A percentile compares a stretch with the other conserved stretches of the same genome.
phyloP scores from a whole-genome alignment of 2,329 filamentous ascomycete species.

The Pezicula carpinea region DNA sequence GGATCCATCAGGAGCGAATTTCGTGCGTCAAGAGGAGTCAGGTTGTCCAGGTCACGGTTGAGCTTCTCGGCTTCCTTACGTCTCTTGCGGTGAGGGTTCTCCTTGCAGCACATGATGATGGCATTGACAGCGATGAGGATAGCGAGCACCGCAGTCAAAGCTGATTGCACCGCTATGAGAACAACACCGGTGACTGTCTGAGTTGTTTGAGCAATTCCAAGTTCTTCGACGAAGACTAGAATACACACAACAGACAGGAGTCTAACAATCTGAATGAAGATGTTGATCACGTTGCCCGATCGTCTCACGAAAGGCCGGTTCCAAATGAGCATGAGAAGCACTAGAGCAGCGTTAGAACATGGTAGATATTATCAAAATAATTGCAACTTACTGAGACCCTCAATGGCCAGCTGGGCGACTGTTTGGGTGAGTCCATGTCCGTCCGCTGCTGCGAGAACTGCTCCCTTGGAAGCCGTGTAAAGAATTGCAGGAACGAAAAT shows the following conservation, averaged over 20 bases:
- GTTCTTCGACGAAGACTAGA: conserved; percentile 87
- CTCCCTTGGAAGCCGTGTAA: conserved; percentile 88
- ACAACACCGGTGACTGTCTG: conserved; percentile 93
- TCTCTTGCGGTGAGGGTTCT: conserved; percentile 85
- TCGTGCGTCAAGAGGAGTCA: conserved; percentile 82
- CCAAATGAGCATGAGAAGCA: conserved; percentile 79
- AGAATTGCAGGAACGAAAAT: conserved; percentile 83
- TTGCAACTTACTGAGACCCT: conserved; percentile 47
- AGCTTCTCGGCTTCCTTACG: conserved; percentile 88
- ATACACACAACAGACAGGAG: conserved; percentile 86
- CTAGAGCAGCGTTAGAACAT: conserved; percentile 4
- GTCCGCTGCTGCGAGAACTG: conserved; percentile 77
- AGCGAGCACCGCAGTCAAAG: conserved; percentile 75
- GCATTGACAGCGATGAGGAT: conserved; percentile 88
- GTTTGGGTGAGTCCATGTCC: conserved; percentile 82
- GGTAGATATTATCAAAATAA: not conserved
- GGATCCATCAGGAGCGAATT: conserved; percentile 65
- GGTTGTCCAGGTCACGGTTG: conserved; percentile 70
- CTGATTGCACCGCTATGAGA: conserved; percentile 84
- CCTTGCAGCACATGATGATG: conserved; percentile 73
- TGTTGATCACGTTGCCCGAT: conserved; percentile 89
- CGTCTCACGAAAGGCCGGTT: conserved; percentile 80
- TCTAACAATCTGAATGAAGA: conserved; percentile 82
- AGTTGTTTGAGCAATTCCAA: conserved; percentile 84
- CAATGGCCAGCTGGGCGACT: conserved; percentile 73